A percentile compares a stretch with the other conserved stretches of the same genome.
phyloP scores from a whole-genome alignment of 108 stramenopile genomes.

The Schizochytrium sp. region DNA sequence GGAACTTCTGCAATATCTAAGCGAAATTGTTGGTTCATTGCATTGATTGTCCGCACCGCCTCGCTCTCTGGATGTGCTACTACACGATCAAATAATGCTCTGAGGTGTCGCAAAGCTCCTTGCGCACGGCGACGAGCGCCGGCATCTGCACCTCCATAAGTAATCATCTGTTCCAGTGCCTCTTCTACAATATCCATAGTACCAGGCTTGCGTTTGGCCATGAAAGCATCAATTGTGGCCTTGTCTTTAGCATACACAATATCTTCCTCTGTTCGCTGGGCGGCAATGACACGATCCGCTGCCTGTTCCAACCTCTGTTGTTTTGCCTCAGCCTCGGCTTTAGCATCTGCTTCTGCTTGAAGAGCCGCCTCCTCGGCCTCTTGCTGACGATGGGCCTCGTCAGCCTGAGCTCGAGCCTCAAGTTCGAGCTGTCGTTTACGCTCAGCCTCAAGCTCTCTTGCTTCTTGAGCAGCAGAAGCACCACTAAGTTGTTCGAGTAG shows the following conservation, averaged over 20 bases:
- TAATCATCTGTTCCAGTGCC: neutral
- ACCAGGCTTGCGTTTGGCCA: neutral
- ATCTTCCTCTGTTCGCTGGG: slow-evolving; percentile 54
- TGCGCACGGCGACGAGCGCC: neutral
- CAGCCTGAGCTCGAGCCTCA: neutral
- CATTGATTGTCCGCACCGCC: slow-evolving; percentile 17
- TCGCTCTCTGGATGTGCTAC: slow-evolving; percentile 58
- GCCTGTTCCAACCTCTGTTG: neutral
- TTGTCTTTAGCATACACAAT: slow-evolving; percentile 15
- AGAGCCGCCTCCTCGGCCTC: slow-evolving; percentile 41
- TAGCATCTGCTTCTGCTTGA: neutral
- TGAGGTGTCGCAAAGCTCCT: neutral
- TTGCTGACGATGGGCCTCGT: neutral
- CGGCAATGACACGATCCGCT: neutral
- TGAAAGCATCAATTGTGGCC: neutral
- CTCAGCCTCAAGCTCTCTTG: slow-evolving; percentile 37
- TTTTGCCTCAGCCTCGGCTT: neutral
- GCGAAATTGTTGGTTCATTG: slow-evolving; percentile 19
- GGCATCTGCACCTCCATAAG: neutral
- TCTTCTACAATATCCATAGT: slow-evolving; percentile 7
- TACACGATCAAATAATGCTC: neutral
- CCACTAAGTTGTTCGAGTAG: slow-evolving; percentile 34
- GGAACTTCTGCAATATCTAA: slow-evolving; percentile 21
- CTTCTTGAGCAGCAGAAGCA: slow-evolving; percentile 7
- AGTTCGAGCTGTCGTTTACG: slow-evolving; percentile 8